These are phyloP conservation scores for Daldinia caldariorum DNA, from an alignment of 495 filamentous ascomycete species.

Conservation along the genomic window DNA sequence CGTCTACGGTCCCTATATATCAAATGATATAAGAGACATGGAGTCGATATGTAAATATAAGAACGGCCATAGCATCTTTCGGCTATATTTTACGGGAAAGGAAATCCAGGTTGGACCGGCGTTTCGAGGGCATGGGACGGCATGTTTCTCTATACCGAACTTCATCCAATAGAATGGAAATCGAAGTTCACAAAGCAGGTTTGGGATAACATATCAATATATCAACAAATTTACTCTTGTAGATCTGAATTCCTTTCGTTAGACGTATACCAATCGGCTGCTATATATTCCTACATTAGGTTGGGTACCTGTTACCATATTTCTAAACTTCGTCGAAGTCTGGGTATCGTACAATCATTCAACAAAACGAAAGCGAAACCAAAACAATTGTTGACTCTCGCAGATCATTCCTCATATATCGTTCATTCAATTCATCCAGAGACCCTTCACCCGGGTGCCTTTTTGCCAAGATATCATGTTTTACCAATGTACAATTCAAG, in stretches of 20 bases:
- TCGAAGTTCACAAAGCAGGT: background rate
- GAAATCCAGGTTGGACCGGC: conserved; percentile 28
- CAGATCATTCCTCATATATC: conserved; percentile 11
- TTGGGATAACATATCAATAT: background rate
- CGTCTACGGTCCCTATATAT: conserved; percentile 13
- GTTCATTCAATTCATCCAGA: background rate
- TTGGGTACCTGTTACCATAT: background rate
- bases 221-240: conserved; percentile 3
- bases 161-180: background rate
- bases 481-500: too few species aligned
- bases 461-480: conserved; percentile 4
- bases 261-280: background rate
- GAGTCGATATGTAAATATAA: background rate
- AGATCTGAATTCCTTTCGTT: background rate
- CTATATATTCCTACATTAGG: background rate
- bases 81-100: conserved; percentile 10
- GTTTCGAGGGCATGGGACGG: conserved; percentile 16
- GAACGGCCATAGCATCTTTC: conserved; percentile 3
- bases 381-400: background rate
- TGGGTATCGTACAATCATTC: conserved; percentile 32
- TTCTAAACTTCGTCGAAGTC: background rate
- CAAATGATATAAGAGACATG: conserved; percentile 5
- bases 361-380: conserved; percentile 1
- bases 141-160: background rate
- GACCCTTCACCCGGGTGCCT: background rate